Evolutionary conservation across 306 rosid genomes (phyloP), one percentile per base, ranked within the genome.

Genomic region (Vachellia collinsii): DNA sequence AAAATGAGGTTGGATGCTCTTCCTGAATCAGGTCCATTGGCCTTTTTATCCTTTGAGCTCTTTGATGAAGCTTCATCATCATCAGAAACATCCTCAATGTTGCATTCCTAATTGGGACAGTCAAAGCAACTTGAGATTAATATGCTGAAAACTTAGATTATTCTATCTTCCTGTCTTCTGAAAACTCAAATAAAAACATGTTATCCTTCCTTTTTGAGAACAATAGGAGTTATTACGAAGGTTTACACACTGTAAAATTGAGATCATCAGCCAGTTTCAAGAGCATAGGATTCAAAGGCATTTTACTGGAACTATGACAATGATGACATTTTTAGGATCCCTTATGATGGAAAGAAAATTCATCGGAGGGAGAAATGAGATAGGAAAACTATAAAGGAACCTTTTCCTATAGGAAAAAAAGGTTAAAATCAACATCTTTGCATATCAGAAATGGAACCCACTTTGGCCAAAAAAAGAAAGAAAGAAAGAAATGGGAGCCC

Each of bases 41-140:
- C 85, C 83, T 87, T 89, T 67, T 85, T 89, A 79, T 85, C 90
- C 86, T 89, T 89, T 50, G 92, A 86, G 73, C 79, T 83, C 83
- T 89, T 89, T 51, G 83, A 69, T 47, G 88, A 22, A 69, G 72
- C 83, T 72, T 85, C 87, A 43, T 87, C 92, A n/a, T 84, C 90
- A 22, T 89, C 92, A 66, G 88, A 75, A 75, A 80, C 19, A 51
- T 89, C 92, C 58, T 89, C 92, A 82, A 86, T 82, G 72, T 29
- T 89, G 87, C 92, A 86, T 62, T 89, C 90, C 92, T 86, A 84
- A 63, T 65, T 56, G 83, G 44, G 6, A 56, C 74, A 83, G 72
- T 54, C 79, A 78, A 83, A 73, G 73, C 3, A 65, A 69, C 62
- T 74, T 69, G 80, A 76, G 46, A 80, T 80, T 68, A 80, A 54